These are phyloP conservation scores for Juncus inflexus DNA, from an alignment of 176 grass and related monocot genomes.

Conservation along the genomic window DNA sequence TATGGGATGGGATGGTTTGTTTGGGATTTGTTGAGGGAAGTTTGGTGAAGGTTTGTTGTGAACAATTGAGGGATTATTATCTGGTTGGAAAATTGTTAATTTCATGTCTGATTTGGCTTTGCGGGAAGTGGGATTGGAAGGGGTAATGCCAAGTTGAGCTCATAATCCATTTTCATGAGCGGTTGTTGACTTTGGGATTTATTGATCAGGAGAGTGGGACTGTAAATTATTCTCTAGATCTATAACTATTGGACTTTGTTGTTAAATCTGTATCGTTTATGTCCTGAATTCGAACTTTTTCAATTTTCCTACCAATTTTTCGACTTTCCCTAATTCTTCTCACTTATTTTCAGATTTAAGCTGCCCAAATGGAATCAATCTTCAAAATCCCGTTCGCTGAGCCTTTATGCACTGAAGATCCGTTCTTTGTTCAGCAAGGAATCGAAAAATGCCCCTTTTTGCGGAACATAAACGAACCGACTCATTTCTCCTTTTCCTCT, in stretches of 20 bases:
- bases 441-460: conserved; percentile 90
- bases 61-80: background rate
- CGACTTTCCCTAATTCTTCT: too few species aligned
- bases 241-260: too few species aligned
- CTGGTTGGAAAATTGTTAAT: background rate
- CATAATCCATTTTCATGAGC: background rate
- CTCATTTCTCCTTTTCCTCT: conserved; percentile 61
- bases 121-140: background rate
- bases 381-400: conserved; percentile 39
- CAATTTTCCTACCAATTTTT: too few species aligned
- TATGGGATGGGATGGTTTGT: conserved; percentile 7
- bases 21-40: background rate
- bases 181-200: background rate
- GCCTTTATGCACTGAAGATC: conserved; percentile 39
- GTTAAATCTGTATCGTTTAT: too few species aligned
- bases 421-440: conserved; percentile 40
- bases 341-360: too few species aligned
- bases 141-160: background rate
- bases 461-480: conserved; percentile 92
- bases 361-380: conserved; percentile 49
- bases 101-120: background rate
- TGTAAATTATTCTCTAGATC: too few species aligned
- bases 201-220: background rate
- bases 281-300: too few species aligned
- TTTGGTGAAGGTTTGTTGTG: background rate